Evolutionary conservation across 768 basidiomycete species (phyloP), one percentile per base, ranked within the genome.

Genomic region (Leucosporidium creatinivorum): DNA sequence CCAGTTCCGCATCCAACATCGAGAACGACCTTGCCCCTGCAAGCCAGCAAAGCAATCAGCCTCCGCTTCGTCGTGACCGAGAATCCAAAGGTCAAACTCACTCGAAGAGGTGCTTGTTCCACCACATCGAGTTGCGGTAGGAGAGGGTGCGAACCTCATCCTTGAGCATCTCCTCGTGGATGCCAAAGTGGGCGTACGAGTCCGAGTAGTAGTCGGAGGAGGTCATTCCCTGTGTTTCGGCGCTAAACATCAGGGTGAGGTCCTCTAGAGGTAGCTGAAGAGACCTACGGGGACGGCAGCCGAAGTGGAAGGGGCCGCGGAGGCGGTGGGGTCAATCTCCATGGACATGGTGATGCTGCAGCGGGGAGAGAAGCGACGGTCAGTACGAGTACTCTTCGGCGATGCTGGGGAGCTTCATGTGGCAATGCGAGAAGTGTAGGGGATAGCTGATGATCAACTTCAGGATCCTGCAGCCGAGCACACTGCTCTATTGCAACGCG

Each of bases 1-100:
- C 96, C 96, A 15, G 96, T 99, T 30, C 96, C 96, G 76, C 96
- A 98, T 52, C 96, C 96, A 72, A 99, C 96, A 78, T 99, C 96
- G 61, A 99, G 83, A 4, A 99, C 96, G 47, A 87, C 89, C 82
- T 97, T 99, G 77, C 77, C 75, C 48, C 66, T 67, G 23, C 0
- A 17, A 6, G 26, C 10, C 5, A 8, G 25, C 12, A 10, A 30
- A 31, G 0, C 3, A 15, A 8, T 18, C 26, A 8, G 15, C 26
- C 26, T 59, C 57, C 52, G 36, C 30, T n/a, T 2, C 19, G n/a
- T 3, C 23, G n/a, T 51, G 19, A n/a, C 28, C 3, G 31, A 33
- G n/a, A 19, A 18, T 13, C 26, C 25, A 15, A 13, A 13, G 30
- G n/a, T 12, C 18, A 36, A 31, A 36, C 61, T 18, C 85, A 93